phyloP scores from a whole-genome alignment of 2,329 filamentous ascomycete genomes.

The Iodosphaeria phyllophila region DNA sequence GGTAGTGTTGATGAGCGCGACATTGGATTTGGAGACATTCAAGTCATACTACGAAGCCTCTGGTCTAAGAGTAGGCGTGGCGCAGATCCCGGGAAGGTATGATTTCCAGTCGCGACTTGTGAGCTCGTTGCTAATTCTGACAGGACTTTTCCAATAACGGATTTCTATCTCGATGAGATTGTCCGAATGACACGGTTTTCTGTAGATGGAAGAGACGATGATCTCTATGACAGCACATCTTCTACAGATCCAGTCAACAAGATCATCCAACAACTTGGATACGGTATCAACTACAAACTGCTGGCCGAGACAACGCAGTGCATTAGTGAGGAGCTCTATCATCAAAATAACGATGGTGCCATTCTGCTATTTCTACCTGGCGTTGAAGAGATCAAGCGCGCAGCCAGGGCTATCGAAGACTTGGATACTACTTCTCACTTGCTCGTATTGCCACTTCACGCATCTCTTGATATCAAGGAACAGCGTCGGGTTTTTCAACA shows the following conservation, averaged over 20 bases:
- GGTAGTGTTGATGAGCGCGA: conserved; percentile 90
- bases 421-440: conserved; percentile 43
- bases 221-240: conserved; percentile 25
- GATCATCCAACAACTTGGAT: conserved; percentile 53
- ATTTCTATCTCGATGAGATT: conserved; percentile 80
- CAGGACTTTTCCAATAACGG: conserved; percentile 74
- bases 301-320: conserved; percentile 61
- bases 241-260: conserved; percentile 42
- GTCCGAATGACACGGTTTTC: conserved; percentile 44
- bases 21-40: conserved; percentile 75
- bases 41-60: conserved; percentile 62
- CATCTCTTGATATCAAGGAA: conserved; percentile 73
- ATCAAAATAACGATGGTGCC: conserved; percentile 52
- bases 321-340: conserved; percentile 59
- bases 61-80: conserved; percentile 49
- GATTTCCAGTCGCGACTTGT: too few relatives aligned
- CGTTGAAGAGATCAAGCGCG: conserved; percentile 74
- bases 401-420: conserved; percentile 51
- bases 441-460: conserved; percentile 75
- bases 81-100: too few relatives aligned
- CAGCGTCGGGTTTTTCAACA: conserved; percentile 72
- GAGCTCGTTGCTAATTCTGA: conserved; percentile 76
- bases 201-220: conserved; percentile 22
- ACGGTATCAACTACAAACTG: conserved; percentile 81
- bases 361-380: conserved; percentile 94